These are phyloP conservation scores for Heterobasidion irregulare DNA, from an alignment of 1,284 basidiomycete genomes.

Conservation along the genomic window DNA sequence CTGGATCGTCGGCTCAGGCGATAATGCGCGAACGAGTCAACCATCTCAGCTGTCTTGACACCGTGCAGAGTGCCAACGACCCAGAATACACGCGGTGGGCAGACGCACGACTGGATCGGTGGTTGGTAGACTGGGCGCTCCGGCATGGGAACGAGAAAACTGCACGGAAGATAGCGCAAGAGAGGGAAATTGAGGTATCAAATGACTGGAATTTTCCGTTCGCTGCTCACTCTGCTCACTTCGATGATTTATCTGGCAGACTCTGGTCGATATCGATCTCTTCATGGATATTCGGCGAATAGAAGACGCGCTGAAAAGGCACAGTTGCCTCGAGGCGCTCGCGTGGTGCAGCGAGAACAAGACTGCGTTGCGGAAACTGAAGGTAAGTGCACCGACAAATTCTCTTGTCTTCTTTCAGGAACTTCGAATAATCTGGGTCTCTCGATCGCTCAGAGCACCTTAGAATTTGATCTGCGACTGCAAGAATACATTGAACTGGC, in stretches of 20 bases:
- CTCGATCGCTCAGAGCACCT: conserved; percentile 58
- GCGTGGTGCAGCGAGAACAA: conserved; percentile 98
- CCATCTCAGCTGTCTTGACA: conserved; percentile 58
- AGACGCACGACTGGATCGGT: conserved; percentile 76
- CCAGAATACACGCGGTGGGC: conserved; percentile 70
- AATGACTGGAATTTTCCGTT: conserved; percentile 1
- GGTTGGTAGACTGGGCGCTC: conserved; percentile 90
- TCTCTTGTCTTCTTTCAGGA: conserved; percentile 1
- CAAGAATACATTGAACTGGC: conserved; percentile 96
- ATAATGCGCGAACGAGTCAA: conserved; percentile 67
- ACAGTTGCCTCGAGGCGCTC: conserved; percentile 83
- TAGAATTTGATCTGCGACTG: conserved; percentile 92
- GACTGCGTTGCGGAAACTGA: conserved; percentile 82
- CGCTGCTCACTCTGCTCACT: neutral
- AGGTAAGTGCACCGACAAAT: conserved; percentile 38
- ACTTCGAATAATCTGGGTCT: conserved; percentile 1
- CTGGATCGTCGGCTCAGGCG: conserved; percentile 58
- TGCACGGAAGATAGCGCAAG: conserved; percentile 59
- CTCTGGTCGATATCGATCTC: conserved; percentile 84
- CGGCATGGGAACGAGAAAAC: conserved; percentile 66
- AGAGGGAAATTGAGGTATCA: conserved; percentile 63
- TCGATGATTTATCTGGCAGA: conserved; percentile 29
- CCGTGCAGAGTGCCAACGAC: conserved; percentile 38
- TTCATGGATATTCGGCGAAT: conserved; percentile 86
- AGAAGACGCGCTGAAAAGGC: conserved; percentile 67